Evolutionary conservation across 2,329 filamentous ascomycete species (phyloP).

Genomic region (Orbilia ellipsospora): DNA sequence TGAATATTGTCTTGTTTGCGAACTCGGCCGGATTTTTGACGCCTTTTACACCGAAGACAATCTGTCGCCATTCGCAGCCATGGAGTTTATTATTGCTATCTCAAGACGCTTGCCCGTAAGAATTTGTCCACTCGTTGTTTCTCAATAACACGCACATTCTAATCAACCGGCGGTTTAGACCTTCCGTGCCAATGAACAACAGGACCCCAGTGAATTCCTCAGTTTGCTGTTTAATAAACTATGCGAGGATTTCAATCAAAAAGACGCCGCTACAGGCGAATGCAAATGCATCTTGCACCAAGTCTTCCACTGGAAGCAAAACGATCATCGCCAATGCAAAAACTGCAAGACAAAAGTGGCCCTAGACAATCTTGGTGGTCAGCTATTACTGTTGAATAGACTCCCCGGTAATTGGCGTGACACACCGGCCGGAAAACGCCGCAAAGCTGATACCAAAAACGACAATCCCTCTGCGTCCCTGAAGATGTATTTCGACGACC

Average conservation of each 20-base stretch:
- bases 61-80: constrained; percentile 34
- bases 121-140: not conserved
- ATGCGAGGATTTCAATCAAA: constrained; percentile 70
- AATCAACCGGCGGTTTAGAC: constrained; percentile 6
- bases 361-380: constrained; percentile 30
- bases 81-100: constrained; percentile 50
- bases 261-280: constrained; percentile 61
- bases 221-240: constrained; percentile 89
- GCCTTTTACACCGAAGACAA: constrained; percentile 70
- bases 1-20: constrained; percentile 66
- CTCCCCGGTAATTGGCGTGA: constrained; percentile 40
- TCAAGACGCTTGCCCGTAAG: constrained; percentile 38
- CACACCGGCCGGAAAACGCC: constrained; percentile 22
- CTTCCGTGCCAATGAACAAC: constrained; percentile 42
- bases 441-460: constrained; percentile 22
- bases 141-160: not conserved
- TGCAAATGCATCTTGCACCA: constrained; percentile 95
- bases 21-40: constrained; percentile 72
- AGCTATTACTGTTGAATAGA: constrained; percentile 26
- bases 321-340: constrained; percentile 89
- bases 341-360: constrained; percentile 71
- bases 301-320: constrained; percentile 91
- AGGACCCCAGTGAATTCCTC: constrained; percentile 67
- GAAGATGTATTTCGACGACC: constrained; percentile 50
- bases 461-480: constrained; percentile 34